A percentile compares a stretch with the other conserved stretches of the same genome.
Evolutionary conservation across 106 monocot genomes (phyloP).

Genomic region (Dendrobium chrysotoxum): DNA sequence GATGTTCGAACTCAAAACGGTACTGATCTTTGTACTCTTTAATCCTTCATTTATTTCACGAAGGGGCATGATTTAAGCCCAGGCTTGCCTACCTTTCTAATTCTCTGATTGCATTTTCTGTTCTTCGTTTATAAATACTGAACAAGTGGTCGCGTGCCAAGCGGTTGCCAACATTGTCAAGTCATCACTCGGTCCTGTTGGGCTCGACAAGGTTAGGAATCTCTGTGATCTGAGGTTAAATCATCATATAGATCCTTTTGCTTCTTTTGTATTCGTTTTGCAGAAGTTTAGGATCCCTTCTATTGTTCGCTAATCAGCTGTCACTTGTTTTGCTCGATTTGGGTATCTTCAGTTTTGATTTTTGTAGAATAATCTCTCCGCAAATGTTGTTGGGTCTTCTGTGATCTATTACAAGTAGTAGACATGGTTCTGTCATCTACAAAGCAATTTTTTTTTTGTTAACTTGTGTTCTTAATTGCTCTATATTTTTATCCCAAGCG

Average conservation of each 20-base stretch:
- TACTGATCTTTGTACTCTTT: constrained; percentile 5
- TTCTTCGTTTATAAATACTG: not conserved
- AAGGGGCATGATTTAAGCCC: not conserved
- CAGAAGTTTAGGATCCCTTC: not conserved
- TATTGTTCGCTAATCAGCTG: not conserved
- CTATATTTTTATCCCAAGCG: not conserved
- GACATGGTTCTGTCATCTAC: not conserved
- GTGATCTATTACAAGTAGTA: not conserved
- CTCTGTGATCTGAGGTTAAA: not conserved
- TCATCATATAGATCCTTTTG: not conserved
- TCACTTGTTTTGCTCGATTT: not conserved
- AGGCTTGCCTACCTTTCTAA: not conserved
- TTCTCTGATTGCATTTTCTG: constrained; percentile 2
- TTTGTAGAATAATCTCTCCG: not conserved
- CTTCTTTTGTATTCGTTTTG: not conserved
- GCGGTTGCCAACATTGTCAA: constrained; percentile 94
- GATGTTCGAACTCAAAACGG: constrained; percentile 97
- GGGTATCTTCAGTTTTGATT: not conserved
- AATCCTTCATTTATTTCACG: not conserved
- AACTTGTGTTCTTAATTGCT: not conserved
- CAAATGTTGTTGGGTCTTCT: not conserved
- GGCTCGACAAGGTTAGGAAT: constrained; percentile 75
- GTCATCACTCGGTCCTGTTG: constrained; percentile 94
- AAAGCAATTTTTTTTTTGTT: not conserved
- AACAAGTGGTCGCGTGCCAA: constrained; percentile 84